phyloP scores from a whole-genome alignment of 441 rosid species.

The Raphanus hybrid region DNA sequence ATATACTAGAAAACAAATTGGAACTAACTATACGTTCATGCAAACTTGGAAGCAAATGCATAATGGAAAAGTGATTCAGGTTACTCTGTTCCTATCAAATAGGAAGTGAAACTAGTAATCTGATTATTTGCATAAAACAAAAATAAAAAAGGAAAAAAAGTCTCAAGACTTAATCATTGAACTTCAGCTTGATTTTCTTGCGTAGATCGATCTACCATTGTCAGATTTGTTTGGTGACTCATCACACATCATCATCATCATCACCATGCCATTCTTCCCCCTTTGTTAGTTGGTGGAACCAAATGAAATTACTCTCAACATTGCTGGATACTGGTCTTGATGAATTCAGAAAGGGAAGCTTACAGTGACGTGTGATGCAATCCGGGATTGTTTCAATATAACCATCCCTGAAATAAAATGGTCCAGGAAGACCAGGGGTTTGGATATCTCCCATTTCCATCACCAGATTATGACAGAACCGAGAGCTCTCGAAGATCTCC shows the following conservation, averaged over 20 bases:
- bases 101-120: neutral
- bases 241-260: slow-evolving; percentile 2
- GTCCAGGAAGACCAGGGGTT: slow-evolving; percentile 27
- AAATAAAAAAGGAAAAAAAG: neutral
- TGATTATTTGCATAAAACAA: neutral
- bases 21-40: neutral
- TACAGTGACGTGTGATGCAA: slow-evolving; percentile 33
- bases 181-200: neutral
- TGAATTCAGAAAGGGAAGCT: slow-evolving; percentile 32
- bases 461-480: slow-evolving; percentile 35
- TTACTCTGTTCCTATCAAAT: neutral
- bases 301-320: slow-evolving; percentile 18
- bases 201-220: neutral
- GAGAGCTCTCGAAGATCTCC: slow-evolving; percentile 30
- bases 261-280: slow-evolving; percentile 9
- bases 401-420: slow-evolving; percentile 25
- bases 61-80: neutral
- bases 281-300: slow-evolving; percentile 17
- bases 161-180: neutral
- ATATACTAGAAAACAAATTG: neutral
- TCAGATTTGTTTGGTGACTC: neutral
- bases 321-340: slow-evolving; percentile 23
- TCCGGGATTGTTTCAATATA: slow-evolving; percentile 32
- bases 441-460: slow-evolving; percentile 26
- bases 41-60: neutral